Conservation (phyloP, 2,329 filamentous ascomycete species). For the Phaeosphaeriaceae sp. region DNA sequence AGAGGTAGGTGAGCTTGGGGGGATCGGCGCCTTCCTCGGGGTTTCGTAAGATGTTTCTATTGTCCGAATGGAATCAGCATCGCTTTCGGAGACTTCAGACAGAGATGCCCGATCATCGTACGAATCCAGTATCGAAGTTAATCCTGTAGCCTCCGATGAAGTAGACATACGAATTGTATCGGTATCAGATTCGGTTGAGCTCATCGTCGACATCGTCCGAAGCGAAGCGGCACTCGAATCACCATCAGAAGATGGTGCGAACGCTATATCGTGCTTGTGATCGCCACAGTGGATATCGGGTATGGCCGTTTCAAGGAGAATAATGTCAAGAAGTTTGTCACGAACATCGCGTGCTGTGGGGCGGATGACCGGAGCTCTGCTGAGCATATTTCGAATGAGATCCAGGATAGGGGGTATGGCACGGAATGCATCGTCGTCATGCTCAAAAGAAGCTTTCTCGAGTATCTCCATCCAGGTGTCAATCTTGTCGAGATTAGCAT, state of each 20-base stretch:
- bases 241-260: conserved; percentile 35
- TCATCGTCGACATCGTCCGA: conserved; percentile 37
- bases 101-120: conserved; percentile 40
- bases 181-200: conserved; percentile 29
- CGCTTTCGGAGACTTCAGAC: conserved; percentile 40
- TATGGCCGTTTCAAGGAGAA: conserved; percentile 39
- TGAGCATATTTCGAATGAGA: conserved; percentile 53
- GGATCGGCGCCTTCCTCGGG: conserved; percentile 20
- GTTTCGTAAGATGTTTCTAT: conserved; percentile 28
- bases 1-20: conserved; percentile 24
- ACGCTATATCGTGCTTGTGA: conserved; percentile 39
- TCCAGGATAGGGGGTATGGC: conserved; percentile 51
- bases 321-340: conserved; percentile 44
- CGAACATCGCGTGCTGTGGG: conserved; percentile 52
- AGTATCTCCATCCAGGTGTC: conserved; percentile 71
- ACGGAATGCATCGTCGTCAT: conserved; percentile 47
- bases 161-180: conserved; percentile 40
- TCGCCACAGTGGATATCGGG: conserved; percentile 44
- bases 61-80: conserved; percentile 36
- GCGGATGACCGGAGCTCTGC: conserved; percentile 48
- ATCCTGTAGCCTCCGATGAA: conserved; percentile 22
- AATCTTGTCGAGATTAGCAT: conserved; percentile 72
- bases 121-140: conserved; percentile 40
- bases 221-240: conserved; percentile 38
- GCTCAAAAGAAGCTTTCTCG: conserved; percentile 62